Conservation (phyloP, 495 filamentous ascomycete genomes). For the Penicillium egyptiacum region DNA sequence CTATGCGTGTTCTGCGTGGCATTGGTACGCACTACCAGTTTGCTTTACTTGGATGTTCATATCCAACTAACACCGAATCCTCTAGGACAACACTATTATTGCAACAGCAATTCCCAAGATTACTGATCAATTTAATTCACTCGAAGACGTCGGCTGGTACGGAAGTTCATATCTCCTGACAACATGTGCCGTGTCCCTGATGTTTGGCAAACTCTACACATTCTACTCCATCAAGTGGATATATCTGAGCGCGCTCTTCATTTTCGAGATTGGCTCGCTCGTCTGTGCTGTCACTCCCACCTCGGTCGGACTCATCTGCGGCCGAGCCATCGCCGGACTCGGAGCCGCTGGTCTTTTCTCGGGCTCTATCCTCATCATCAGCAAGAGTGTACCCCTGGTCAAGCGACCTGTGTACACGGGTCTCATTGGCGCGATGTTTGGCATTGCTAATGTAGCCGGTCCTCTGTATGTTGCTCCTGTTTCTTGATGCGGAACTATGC, state of each 20-base stretch:
- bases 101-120: slow-evolving; percentile 83
- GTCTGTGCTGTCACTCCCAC: slow-evolving; percentile 77
- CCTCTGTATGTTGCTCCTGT: slow-evolving; percentile 50
- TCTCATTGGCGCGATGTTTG: slow-evolving; percentile 76
- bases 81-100: slow-evolving; percentile 73
- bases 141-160: slow-evolving; percentile 82
- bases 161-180: slow-evolving; percentile 70
- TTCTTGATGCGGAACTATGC: neutral
- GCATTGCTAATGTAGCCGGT: slow-evolving; percentile 73
- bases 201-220: slow-evolving; percentile 78
- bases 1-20: slow-evolving; percentile 67
- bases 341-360: slow-evolving; percentile 82
- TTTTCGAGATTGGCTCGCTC: slow-evolving; percentile 88
- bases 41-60: neutral
- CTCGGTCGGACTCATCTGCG: slow-evolving; percentile 74
- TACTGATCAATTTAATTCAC: slow-evolving; percentile 72
- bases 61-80: slow-evolving; percentile 8
- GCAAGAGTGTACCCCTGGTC: slow-evolving; percentile 68
- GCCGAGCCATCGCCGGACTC: slow-evolving; percentile 82
- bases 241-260: slow-evolving; percentile 65
- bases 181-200: slow-evolving; percentile 66
- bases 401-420: slow-evolving; percentile 73
- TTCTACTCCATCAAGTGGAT: slow-evolving; percentile 75
- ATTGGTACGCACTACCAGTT: slow-evolving; percentile 44
- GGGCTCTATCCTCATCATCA: slow-evolving; percentile 77